Evolutionary conservation across 352 stramenopile genomes (phyloP), one percentile per base, ranked within the genome.

Genomic region (Phytopythium kandeliae): DNA sequence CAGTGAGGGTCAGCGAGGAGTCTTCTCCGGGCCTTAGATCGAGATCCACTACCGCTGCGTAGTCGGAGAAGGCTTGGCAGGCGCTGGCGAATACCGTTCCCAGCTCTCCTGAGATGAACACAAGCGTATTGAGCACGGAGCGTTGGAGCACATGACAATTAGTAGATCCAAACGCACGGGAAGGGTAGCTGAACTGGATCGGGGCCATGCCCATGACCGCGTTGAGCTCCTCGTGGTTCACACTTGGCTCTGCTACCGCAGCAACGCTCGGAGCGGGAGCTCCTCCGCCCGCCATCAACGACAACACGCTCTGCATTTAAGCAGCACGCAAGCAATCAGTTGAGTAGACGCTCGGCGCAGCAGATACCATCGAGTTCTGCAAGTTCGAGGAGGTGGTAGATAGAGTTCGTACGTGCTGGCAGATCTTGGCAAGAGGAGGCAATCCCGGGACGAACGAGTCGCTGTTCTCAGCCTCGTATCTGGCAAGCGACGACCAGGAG

Each of bases 41-140:
- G n/a, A n/a, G n/a, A 4, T 3, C 7, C 24, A 31, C 0, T 34
- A 89, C 77, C 74, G 88, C 66, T 17, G 67, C 63, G 42, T 89
- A 92, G 17, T 78, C 78, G 48, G 74, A 70, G 41, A 95, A 89
- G 7, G 68, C 78, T 26, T 78, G 61, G 51, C 71, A 86, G 21
- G 88, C 66, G n/a, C 63, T 65, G 9, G 48, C 58, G 49, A 85
- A 87, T 10, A 87, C 68, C 3, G 44, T 35, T 17, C 71, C 55
- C 10, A 85, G 57, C 16, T 86, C 65, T 15, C 49, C 70, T 83
- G 37, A 3, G 2, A 48, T 15, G 36, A 10, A 35, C n/a, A 22
- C 11, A 25, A 6, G 28, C 26, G 15, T 10, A 16, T 28, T 55
- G 13, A 48, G n/a, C 0, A 41, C 26, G 22, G 19, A n/a, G 1